Evolutionary conservation across 2,329 filamentous ascomycete species (phyloP).

Genomic region (Thielaviopsis musarum): DNA sequence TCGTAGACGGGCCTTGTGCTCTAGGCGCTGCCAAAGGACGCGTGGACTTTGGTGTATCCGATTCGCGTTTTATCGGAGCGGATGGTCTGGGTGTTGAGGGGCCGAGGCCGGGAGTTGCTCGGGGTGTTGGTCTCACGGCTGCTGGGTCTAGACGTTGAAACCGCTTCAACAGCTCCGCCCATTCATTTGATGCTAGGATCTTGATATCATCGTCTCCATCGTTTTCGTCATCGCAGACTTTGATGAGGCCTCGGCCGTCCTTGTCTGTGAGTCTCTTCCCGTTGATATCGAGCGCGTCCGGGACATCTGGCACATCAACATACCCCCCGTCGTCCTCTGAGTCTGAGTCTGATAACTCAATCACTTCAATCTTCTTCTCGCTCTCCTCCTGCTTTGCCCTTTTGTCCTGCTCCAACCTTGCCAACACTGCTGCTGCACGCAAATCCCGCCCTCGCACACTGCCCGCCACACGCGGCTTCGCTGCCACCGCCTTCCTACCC

Average conservation of each 20-base stretch:
- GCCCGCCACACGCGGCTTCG: constrained; percentile 55
- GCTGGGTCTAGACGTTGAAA: not conserved
- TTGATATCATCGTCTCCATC: constrained; percentile 35
- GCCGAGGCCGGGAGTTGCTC: too few species aligned
- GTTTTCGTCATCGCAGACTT: constrained; percentile 55
- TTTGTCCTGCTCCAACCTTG: constrained; percentile 43
- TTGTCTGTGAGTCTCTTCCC: constrained; percentile 47
- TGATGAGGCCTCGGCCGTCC: constrained; percentile 51
- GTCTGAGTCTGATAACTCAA: constrained; percentile 18
- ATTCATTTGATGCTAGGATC: constrained; percentile 28
- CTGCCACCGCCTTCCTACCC: constrained; percentile 41
- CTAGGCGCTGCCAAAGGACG: too few species aligned
- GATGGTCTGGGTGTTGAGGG: not conserved
- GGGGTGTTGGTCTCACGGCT: too few species aligned
- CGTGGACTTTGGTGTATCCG: too few species aligned
- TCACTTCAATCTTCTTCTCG: constrained; percentile 24
- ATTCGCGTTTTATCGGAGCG: not conserved
- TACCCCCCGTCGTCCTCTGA: not conserved
- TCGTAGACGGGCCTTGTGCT: not conserved
- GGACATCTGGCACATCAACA: too few species aligned
- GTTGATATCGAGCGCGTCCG: constrained; percentile 44
- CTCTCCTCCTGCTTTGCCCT: constrained; percentile 21
- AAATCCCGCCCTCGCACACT: constrained; percentile 62
- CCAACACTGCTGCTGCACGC: constrained; percentile 59
- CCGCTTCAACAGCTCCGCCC: constrained; percentile 39